These are phyloP conservation scores for Jaltomata sinuosa DNA, from an alignment of 257 asterid species.

Conservation along the genomic window DNA sequence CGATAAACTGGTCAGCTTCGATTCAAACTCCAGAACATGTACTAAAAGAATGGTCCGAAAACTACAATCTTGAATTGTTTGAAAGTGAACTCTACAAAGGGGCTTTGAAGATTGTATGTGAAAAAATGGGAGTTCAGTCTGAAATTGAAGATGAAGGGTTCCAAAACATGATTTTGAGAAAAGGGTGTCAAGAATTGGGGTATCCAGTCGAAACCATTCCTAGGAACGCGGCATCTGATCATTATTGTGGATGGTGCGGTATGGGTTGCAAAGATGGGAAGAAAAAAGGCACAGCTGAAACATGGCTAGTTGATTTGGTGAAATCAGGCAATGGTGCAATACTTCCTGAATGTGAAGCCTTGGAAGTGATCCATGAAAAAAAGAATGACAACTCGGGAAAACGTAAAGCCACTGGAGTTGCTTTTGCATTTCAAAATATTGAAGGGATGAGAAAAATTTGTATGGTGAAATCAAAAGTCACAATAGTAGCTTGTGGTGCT, in stretches of 20 bases:
- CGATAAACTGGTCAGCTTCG: slow-evolving; percentile 83
- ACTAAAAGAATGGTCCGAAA: slow-evolving; percentile 54
- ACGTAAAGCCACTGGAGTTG: slow-evolving; percentile 42
- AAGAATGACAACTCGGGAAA: not conserved
- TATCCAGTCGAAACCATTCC: slow-evolving; percentile 51
- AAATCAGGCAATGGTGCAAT: slow-evolving; percentile 57
- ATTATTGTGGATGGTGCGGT: slow-evolving; percentile 76
- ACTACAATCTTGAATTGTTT: slow-evolving; percentile 21
- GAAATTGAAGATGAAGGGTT: slow-evolving; percentile 42
- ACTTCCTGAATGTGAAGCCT: slow-evolving; percentile 54
- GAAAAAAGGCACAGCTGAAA: slow-evolving; percentile 57
- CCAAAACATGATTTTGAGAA: slow-evolving; percentile 58
- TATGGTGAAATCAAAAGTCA: slow-evolving; percentile 46
- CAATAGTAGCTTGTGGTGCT: slow-evolving; percentile 68
- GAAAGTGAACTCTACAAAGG: slow-evolving; percentile 14
- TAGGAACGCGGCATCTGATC: slow-evolving; percentile 51
- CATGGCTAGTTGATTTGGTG: slow-evolving; percentile 74
- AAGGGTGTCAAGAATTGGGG: slow-evolving; percentile 67
- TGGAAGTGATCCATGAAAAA: slow-evolving; percentile 23
- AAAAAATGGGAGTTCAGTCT: slow-evolving; percentile 51
- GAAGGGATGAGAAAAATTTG: slow-evolving; percentile 30
- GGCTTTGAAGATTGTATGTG: slow-evolving; percentile 45
- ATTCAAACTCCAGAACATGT: slow-evolving; percentile 65
- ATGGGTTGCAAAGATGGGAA: slow-evolving; percentile 68
- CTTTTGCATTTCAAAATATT: slow-evolving; percentile 25